phyloP scores from a whole-genome alignment of 2,329 filamentous ascomycete genomes.

The Epichloe coenophiala region DNA sequence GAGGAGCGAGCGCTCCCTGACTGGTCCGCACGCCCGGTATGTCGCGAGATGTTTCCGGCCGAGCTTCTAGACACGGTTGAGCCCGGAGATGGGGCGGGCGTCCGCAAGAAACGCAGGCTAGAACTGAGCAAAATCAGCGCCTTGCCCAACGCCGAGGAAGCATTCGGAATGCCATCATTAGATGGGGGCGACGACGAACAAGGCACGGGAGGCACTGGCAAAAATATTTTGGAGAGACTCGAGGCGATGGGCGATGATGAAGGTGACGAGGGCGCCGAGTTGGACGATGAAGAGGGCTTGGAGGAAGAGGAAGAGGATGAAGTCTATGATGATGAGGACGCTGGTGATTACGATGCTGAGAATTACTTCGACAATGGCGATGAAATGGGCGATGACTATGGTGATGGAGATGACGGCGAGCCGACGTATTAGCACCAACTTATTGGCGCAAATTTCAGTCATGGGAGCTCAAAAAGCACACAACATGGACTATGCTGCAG shows the following conservation, averaged over 20 bases:
- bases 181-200: conserved; percentile 18
- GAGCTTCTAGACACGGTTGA: conserved; percentile 43
- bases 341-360: conserved; percentile 48
- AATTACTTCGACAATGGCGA: conserved; percentile 46
- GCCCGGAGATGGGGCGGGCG: conserved; percentile 23
- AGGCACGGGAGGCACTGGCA: conserved; percentile 15
- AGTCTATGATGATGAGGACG: conserved; percentile 43
- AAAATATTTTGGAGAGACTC: conserved; percentile 30
- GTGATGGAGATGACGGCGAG: conserved; percentile 37
- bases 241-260: conserved; percentile 36
- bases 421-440: conserved; percentile 21
- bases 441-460: not conserved
- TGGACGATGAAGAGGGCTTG: conserved; percentile 37
- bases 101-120: conserved; percentile 29
- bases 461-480: not conserved
- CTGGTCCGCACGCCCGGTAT: conserved; percentile 35
- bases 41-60: conserved; percentile 38
- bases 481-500: not conserved
- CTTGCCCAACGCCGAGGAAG: conserved; percentile 36
- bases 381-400: conserved; percentile 38
- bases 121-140: conserved; percentile 33
- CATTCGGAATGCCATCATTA: conserved; percentile 26
- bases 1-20: conserved; percentile 41
- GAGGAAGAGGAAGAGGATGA: conserved; percentile 35
- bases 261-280: conserved; percentile 31